Conservation (phyloP, 1,284 basidiomycete species). For the Cutaneotrichosporon cavernicola region DNA sequence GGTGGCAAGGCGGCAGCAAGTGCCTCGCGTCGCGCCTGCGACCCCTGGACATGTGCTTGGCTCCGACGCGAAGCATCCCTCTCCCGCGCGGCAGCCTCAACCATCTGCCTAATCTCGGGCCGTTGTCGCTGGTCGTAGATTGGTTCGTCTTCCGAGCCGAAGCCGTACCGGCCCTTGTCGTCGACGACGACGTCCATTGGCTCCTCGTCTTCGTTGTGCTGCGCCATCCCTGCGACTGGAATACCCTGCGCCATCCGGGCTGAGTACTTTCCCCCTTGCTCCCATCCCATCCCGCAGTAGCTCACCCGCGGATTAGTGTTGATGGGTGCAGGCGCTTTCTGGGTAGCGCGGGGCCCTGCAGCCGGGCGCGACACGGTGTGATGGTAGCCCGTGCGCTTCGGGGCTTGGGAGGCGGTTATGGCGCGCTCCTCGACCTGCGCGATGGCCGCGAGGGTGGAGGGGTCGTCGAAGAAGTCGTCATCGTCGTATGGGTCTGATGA, state of each 20-base stretch:
- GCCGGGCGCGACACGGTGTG: constrained; percentile 35
- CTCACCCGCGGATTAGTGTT: constrained; percentile 41
- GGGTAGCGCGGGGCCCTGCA: constrained; percentile 8
- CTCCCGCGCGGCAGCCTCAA: neutral
- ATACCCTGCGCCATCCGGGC: constrained; percentile 4
- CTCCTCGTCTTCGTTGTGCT: constrained; percentile 18
- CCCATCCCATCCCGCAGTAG: constrained; percentile 42
- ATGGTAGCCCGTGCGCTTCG: constrained; percentile 31
- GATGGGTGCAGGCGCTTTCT: constrained; percentile 35
- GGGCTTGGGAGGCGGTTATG: constrained; percentile 24
- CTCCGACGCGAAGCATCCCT: neutral
- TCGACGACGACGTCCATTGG: constrained; percentile 35
- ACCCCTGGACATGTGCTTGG: constrained; percentile 15
- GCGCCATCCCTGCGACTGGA: constrained; percentile 5
- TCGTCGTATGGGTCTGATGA: constrained; percentile 44
- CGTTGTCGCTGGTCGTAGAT: constrained; percentile 32
- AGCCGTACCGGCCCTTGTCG: constrained; percentile 34
- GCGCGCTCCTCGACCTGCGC: constrained; percentile 37
- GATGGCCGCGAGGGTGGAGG: constrained; percentile 34
- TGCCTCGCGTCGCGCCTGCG: constrained; percentile 23
- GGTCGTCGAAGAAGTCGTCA: constrained; percentile 38
- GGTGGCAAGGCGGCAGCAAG: constrained; percentile 13
- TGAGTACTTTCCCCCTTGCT: constrained; percentile 36
- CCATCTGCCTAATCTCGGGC: constrained; percentile 24
- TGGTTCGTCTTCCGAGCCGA: constrained; percentile 29